Percentiles rank a stretch among this genome's conserved stretches.
phyloP scores from a whole-genome alignment of 2,329 filamentous ascomycete genomes.

The Sclerotiophoma versabilis region DNA sequence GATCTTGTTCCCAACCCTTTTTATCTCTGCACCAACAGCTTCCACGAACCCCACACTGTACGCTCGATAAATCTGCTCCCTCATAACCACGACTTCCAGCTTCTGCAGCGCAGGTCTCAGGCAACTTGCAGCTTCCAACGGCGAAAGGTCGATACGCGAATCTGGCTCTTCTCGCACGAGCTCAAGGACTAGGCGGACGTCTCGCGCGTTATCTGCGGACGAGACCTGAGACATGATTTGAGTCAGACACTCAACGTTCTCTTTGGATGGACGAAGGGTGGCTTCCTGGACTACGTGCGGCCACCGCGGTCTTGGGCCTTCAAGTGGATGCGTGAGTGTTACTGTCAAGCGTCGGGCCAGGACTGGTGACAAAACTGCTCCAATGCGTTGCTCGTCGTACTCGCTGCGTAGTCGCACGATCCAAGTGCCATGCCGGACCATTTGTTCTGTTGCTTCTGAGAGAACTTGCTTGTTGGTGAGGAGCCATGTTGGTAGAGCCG shows the following conservation, averaged over 20 bases:
- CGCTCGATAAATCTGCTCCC: slow-evolving; percentile 12
- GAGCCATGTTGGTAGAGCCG: slow-evolving; percentile 13
- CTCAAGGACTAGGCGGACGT: slow-evolving; percentile 8
- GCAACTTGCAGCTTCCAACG: slow-evolving; percentile 1
- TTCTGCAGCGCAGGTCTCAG: slow-evolving; percentile 7
- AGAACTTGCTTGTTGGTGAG: slow-evolving; percentile 14
- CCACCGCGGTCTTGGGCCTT: slow-evolving; percentile 13
- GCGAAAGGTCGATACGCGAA: slow-evolving; percentile 4
- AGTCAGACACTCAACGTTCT: slow-evolving; percentile 6
- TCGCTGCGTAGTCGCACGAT: slow-evolving; percentile 13
- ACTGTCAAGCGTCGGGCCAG: background rate
- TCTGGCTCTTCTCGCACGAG: slow-evolving; percentile 7
- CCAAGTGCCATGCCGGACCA: slow-evolving; percentile 13
- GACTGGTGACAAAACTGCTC: background rate
- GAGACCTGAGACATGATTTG: background rate
- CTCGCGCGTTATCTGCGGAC: background rate
- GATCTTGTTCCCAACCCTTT: slow-evolving; percentile 4
- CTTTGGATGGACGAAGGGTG: slow-evolving; percentile 1
- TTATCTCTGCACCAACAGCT: slow-evolving; percentile 6
- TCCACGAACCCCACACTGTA: slow-evolving; percentile 6
- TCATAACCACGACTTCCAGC: slow-evolving; percentile 13
- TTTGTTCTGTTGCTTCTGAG: slow-evolving; percentile 11
- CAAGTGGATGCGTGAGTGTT: slow-evolving; percentile 13
- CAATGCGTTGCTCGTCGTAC: background rate
- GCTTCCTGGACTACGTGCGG: slow-evolving; percentile 10